Base-by-base conservation (phyloP, 495 filamentous ascomycete genomes). In the Recurvomyces mirabilis region DNA sequence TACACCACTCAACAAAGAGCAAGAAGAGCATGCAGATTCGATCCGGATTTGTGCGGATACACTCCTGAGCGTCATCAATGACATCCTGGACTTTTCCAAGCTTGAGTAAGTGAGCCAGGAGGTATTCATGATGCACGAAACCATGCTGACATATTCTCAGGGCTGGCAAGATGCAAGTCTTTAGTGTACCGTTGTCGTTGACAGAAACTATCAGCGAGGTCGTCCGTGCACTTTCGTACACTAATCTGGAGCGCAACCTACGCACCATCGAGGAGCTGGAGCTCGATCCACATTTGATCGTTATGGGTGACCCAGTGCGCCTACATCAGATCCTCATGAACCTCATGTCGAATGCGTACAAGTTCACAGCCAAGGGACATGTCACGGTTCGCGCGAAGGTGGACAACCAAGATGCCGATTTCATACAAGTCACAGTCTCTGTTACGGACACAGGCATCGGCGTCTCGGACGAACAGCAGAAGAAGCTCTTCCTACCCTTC, bases 301-400 rank as follows among this genome's bases (percentile, higher is more conserved):
- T 94, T 25, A 75, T 85, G 47, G 87, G 87, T 4, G 87, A 94
- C 51, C 87, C 87, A 9, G 84, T 93, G 32, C 81, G 87, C 25
- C 68, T 94, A 3, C 87, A 93, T 55, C 87, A 94, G 58, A 87
- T 93, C 3, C 77, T 94, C 44, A 91, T 91, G 66, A 94, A 94
- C 49, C 72, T 93, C 18, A 81, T 94, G 25, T 83, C 84, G 52
- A 94, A 94, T 66, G 87, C 81, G 60, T 81, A 95, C 61, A 94
- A 94, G 57, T 94, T 94, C 62, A 94, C 87, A 0, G 79, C 84
- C 28, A 74, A 82, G 48, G 87, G 87, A 6, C 82, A 82, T 11
- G 83, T 94, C 38, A 87, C 81, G 3, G 84, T 93, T 41, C 72
- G 72, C 41, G 82, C 84, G 5, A 72, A 65, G 42, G 75, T 82